Conservation (phyloP, 768 basidiomycete species). For the Amanita fuliginea region DNA sequence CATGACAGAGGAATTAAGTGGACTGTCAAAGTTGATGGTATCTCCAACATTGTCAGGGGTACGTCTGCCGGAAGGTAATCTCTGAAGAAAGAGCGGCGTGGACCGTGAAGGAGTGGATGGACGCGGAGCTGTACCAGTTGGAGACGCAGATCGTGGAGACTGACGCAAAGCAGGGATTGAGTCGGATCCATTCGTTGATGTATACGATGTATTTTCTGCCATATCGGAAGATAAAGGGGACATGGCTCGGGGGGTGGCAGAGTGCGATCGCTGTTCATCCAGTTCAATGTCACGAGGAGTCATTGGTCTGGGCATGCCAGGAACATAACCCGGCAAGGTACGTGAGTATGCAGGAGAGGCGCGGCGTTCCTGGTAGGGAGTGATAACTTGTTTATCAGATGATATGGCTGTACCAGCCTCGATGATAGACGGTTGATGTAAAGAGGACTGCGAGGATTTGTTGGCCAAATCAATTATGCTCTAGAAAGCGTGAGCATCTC, state of each 20-base stretch:
- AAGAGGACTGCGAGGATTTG: not conserved
- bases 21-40: constrained; percentile 32
- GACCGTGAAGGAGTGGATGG: constrained; percentile 17
- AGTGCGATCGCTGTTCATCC: constrained; percentile 62
- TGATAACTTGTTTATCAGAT: constrained; percentile 41
- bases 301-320: constrained; percentile 87
- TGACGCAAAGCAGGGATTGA: constrained; percentile 43
- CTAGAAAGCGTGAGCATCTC: not conserved
- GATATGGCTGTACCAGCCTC: constrained; percentile 67
- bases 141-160: constrained; percentile 28
- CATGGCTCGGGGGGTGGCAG: constrained; percentile 72
- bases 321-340: constrained; percentile 72
- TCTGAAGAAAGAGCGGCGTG: constrained; percentile 40
- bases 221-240: constrained; percentile 39
- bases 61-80: constrained; percentile 52
- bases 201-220: constrained; percentile 19
- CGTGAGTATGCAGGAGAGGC: constrained; percentile 54
- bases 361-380: constrained; percentile 39
- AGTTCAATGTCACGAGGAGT: constrained; percentile 72
- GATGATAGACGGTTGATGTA: constrained; percentile 20
- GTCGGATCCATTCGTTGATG: constrained; percentile 29
- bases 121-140: constrained; percentile 37
- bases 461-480: not conserved
- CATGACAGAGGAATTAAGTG: constrained; percentile 40
- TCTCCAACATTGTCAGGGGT: constrained; percentile 46